A percentile compares a stretch with the other conserved stretches of the same genome.
Evolutionary conservation across 768 basidiomycete genomes (phyloP).

Genomic region (Cystobasidium ongulense): DNA sequence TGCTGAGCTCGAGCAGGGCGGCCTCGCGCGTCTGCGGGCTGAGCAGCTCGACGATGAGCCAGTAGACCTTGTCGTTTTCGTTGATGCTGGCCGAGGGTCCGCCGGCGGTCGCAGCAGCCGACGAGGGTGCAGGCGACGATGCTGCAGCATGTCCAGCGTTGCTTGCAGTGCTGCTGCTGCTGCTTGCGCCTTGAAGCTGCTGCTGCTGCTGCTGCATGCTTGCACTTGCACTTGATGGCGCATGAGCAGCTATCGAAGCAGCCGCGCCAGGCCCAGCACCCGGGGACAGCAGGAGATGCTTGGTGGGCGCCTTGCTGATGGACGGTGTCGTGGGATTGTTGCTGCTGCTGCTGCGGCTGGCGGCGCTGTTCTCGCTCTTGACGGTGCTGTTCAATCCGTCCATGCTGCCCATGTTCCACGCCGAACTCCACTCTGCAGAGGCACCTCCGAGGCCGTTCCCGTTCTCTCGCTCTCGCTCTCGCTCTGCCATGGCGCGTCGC

Average conservation of each 20-base stretch:
- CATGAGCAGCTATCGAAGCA: background rate
- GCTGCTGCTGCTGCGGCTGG: background rate
- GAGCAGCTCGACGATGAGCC: constrained; percentile 71
- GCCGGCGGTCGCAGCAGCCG: background rate
- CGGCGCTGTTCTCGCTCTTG: background rate
- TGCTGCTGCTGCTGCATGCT: background rate
- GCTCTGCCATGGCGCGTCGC: background rate
- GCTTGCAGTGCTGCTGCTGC: background rate
- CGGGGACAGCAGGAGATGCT: background rate
- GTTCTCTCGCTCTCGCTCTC: background rate
- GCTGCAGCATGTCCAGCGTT: background rate
- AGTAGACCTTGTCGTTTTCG: constrained; percentile 78
- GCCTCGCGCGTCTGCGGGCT: constrained; percentile 64
- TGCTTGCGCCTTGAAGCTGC: background rate
- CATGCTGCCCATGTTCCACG: background rate
- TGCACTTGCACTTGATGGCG: background rate
- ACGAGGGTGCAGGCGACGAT: background rate
- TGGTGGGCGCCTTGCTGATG: background rate
- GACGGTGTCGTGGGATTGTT: background rate
- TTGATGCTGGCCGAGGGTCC: background rate
- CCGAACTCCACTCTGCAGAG: background rate
- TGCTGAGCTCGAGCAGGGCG: constrained; percentile 88
- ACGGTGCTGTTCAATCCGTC: background rate
- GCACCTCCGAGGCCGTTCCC: background rate
- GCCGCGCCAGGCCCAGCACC: background rate